Percentiles rank a stretch among this genome's conserved stretches.
Conservation (phyloP, 2,329 filamentous ascomycete species). For the Claviceps citrina region DNA sequence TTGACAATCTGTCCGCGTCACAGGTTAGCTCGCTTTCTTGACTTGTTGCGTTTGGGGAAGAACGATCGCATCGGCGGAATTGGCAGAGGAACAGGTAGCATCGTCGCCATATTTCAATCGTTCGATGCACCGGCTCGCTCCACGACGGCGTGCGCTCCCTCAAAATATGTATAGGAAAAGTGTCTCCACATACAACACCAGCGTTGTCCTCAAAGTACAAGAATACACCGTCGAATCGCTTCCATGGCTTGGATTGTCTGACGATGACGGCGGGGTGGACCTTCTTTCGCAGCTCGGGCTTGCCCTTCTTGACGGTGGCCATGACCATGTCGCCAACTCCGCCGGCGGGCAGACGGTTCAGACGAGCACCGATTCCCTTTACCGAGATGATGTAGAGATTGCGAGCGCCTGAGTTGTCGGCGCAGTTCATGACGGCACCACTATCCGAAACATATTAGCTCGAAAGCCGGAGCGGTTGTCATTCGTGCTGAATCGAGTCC, state of each 20-base stretch:
- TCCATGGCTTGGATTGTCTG: conserved; percentile 98
- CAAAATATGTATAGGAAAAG: background rate
- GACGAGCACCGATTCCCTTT: conserved; percentile 93
- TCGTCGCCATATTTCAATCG: background rate
- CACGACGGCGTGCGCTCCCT: background rate
- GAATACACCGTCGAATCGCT: conserved; percentile 94
- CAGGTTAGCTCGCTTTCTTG: background rate
- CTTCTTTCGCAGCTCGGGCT: conserved; percentile 99
- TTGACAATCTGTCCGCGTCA: conserved; percentile 85
- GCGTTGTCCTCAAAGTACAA: conserved; percentile 99
- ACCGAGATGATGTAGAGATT: conserved; percentile 99
- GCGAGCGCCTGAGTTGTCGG: conserved; percentile 95
- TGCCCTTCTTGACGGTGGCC: conserved; percentile 99
- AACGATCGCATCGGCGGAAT: no score
- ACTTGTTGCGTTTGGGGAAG: background rate
- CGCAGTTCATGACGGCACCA: conserved; percentile 99
- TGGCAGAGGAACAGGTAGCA: no score
- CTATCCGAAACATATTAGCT: conserved; percentile 29
- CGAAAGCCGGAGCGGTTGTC: background rate
- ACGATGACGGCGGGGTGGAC: conserved; percentile 99
- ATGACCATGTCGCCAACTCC: conserved; percentile 99
- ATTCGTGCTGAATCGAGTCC: conserved; percentile 4
- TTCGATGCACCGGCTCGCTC: no score
- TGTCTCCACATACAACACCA: conserved; percentile 63
- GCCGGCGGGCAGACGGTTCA: conserved; percentile 92